These are phyloP conservation scores for Debaryomycetaceae sp. DNA, from an alignment of 1,139 yeast species.

Conservation along the genomic window DNA sequence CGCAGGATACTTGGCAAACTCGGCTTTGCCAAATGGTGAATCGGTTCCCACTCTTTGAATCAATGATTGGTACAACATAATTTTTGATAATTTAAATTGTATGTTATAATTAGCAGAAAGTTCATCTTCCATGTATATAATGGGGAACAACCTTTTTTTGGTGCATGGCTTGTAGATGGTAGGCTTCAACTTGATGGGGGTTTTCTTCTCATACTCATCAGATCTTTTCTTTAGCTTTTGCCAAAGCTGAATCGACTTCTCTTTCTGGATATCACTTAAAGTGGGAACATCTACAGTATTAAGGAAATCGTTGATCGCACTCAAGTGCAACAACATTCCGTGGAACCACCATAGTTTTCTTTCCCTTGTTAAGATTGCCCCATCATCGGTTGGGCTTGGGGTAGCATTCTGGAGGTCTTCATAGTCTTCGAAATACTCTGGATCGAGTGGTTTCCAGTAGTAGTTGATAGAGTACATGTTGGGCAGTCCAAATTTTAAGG, in stretches of 20 bases:
- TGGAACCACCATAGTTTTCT: constrained; percentile 38
- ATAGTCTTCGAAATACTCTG: constrained; percentile 24
- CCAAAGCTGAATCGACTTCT: constrained; percentile 27
- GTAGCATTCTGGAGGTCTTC: constrained; percentile 4
- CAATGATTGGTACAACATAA: constrained; percentile 30
- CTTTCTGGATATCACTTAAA: constrained; percentile 19
- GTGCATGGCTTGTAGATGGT: constrained; percentile 26
- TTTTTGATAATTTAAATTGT: constrained; percentile 28
- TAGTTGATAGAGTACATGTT: constrained; percentile 27
- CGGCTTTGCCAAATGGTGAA: constrained; percentile 15
- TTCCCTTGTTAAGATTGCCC: constrained; percentile 11
- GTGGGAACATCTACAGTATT: constrained; percentile 24
- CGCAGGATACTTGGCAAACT: constrained; percentile 20
- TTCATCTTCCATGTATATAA: constrained; percentile 34
- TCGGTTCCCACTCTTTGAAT: constrained; percentile 16
- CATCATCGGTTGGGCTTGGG: neutral
- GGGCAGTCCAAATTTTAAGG: constrained; percentile 30
- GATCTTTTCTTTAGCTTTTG: constrained; percentile 19
- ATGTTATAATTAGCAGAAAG: constrained; percentile 30
- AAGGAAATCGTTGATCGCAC: constrained; percentile 29
- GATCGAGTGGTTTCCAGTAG: constrained; percentile 33
- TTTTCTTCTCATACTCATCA: constrained; percentile 25
- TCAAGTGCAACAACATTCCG: constrained; percentile 26
- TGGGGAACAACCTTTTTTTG: constrained; percentile 22
- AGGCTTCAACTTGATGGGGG: constrained; percentile 32